Conservation (phyloP, 73 alveolate genomes). For the Tetrahymena malaccensis region DNA sequence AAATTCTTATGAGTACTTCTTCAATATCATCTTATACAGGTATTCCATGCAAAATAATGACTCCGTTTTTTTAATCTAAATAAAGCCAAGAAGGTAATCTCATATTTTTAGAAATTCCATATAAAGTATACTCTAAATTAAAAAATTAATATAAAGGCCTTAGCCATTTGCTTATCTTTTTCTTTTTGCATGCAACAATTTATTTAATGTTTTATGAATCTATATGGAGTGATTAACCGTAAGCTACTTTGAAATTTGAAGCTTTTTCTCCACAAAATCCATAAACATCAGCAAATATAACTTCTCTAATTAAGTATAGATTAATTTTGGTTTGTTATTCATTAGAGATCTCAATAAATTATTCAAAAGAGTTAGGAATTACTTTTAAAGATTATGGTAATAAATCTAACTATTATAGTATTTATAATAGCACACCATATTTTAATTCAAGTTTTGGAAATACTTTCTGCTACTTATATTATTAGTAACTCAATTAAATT, state of each 20-base stretch:
- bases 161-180: neutral
- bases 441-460: neutral
- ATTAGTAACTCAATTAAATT: too few relatives aligned
- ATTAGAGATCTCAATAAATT: neutral
- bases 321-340: neutral
- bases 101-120: neutral
- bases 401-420: neutral
- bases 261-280: neutral
- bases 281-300: neutral
- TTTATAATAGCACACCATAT: neutral
- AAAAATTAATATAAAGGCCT: neutral
- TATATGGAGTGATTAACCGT: neutral
- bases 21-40: neutral
- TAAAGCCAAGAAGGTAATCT: neutral
- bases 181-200: neutral
- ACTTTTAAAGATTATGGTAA: neutral
- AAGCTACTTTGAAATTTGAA: neutral
- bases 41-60: neutral
- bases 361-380: neutral
- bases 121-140: neutral
- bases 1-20: neutral
- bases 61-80: neutral
- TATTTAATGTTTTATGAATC: neutral
- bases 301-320: neutral
- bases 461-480: neutral